Base-by-base conservation (phyloP, 257 asterid species). In the Nyctanthes arbortristis region DNA sequence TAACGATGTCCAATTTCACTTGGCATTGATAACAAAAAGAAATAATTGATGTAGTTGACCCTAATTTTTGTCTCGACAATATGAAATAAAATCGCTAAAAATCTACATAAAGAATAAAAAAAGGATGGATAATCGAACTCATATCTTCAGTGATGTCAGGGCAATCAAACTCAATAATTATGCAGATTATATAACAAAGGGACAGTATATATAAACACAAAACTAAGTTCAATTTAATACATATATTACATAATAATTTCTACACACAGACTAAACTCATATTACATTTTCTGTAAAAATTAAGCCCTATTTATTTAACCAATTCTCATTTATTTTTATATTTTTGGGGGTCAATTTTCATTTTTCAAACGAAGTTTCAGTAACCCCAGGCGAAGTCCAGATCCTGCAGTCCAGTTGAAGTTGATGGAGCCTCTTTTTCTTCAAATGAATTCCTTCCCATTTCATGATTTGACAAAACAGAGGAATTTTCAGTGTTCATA, bases 381-480 rank as follows among this genome's bases (percentile, higher is more conserved):
- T 72, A 77, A 71, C 63, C 63, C 90, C 88, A 86, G 12, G 79
- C 29, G 71, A 74, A 69, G 13, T 72, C 82, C 70, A 86, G 72
- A 49, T 74, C 85, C 31, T 70, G 80, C 40, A 67, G 76, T 28
- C 81, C 84, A 72, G 66, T 70, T 24, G 82, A 63, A 47, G 73
- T 22, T 29, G 79, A 25, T 52, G 78, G 73, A 49, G 55, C 58
- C 34, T 29, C 73, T 37, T 75, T 79, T 72, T 78, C 82, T 74
- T 74, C 84, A 75, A 77, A 56, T n/a, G 80, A 52, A 34, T 18
- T 68, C 49, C 75, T 75, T 27, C 74, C 80, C 84, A 75, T 71
- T 29, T 79, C 88, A 68, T 75, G 79, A 74, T 82, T 84, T 31
- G 88, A 78, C 4, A 74, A 63, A 36, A 59, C 73, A 4, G 93